phyloP scores from a whole-genome alignment of 768 basidiomycete species.

The Leccinum olivaceopallidum region DNA sequence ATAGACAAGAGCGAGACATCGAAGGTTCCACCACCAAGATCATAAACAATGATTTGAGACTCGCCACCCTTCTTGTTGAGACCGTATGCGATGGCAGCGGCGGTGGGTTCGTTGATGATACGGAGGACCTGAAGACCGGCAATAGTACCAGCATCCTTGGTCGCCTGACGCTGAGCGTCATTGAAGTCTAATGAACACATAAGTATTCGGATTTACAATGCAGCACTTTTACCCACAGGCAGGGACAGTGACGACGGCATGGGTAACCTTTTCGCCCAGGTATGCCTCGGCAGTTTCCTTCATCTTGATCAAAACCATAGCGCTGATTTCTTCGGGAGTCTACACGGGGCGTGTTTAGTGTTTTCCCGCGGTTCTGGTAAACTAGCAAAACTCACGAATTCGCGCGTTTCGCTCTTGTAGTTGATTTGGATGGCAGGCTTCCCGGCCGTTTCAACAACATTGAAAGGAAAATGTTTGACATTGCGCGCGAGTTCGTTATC shows the following conservation, averaged over 20 bases:
- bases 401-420: slow-evolving; percentile 75
- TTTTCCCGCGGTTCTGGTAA: neutral
- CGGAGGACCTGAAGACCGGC: slow-evolving; percentile 93
- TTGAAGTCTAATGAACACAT: slow-evolving; percentile 82
- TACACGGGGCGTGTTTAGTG: slow-evolving; percentile 26
- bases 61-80: slow-evolving; percentile 95
- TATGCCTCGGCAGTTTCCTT: slow-evolving; percentile 99
- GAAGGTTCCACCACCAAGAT: slow-evolving; percentile 98
- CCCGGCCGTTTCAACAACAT: slow-evolving; percentile 71
- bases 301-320: slow-evolving; percentile 97
- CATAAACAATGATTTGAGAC: slow-evolving; percentile 96
- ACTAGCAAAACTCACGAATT: slow-evolving; percentile 65
- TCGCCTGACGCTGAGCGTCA: slow-evolving; percentile 98
- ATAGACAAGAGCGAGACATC: slow-evolving; percentile 96
- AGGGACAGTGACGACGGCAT: slow-evolving; percentile 97
- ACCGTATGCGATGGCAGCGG: slow-evolving; percentile 97
- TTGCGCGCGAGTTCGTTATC: slow-evolving; percentile 82
- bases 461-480: slow-evolving; percentile 91
- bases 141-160: slow-evolving; percentile 96
- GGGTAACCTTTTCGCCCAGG: slow-evolving; percentile 93
- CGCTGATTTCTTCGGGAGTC: slow-evolving; percentile 93
- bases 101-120: slow-evolving; percentile 98
- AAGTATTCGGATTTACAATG: neutral
- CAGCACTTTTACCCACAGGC: slow-evolving; percentile 60
- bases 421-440: slow-evolving; percentile 80